These are phyloP conservation scores for Camellia oleifera DNA, from an alignment of 179 eudicot species.

Conservation along the genomic window DNA sequence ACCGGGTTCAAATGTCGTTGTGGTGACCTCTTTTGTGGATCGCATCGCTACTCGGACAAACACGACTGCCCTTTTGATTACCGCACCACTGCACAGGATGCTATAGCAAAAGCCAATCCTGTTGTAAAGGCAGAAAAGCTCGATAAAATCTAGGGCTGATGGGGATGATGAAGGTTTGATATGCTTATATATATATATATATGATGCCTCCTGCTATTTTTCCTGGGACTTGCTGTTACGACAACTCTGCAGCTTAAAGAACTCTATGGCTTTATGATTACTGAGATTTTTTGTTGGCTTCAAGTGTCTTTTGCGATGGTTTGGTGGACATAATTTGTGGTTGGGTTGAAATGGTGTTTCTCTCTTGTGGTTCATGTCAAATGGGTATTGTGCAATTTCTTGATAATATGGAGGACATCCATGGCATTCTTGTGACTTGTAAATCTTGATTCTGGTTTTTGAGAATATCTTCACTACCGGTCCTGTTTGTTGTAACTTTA, in stretches of 20 bases:
- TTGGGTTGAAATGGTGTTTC: conserved; percentile 2
- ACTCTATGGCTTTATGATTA: conserved; percentile 6
- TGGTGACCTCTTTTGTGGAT: conserved; percentile 62
- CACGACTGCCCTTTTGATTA: conserved; percentile 77
- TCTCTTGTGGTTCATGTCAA: neutral
- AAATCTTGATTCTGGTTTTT: neutral
- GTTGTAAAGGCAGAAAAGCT: conserved; percentile 74
- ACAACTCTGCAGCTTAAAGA: conserved; percentile 20
- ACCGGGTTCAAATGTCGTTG: conserved; percentile 73
- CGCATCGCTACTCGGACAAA: conserved; percentile 79
- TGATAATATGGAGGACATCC: conserved; percentile 4
- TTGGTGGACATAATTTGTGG: conserved; percentile 6
- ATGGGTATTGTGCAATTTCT: neutral
- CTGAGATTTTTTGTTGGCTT: conserved; percentile 15
- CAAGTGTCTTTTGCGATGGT: conserved; percentile 14
- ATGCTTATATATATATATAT: neutral
- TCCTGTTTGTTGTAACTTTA: too few relatives aligned
- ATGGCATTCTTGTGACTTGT: conserved; percentile 3
- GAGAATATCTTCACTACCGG: neutral
- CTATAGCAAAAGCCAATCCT: conserved; percentile 74
- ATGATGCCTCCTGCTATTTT: conserved; percentile 10
- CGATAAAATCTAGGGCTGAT: conserved; percentile 48
- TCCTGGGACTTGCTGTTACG: conserved; percentile 5
- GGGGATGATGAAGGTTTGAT: neutral
- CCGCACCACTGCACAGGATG: conserved; percentile 53